phyloP scores from a whole-genome alignment of 116 monocot genomes.

The Thalassia testudinum region DNA sequence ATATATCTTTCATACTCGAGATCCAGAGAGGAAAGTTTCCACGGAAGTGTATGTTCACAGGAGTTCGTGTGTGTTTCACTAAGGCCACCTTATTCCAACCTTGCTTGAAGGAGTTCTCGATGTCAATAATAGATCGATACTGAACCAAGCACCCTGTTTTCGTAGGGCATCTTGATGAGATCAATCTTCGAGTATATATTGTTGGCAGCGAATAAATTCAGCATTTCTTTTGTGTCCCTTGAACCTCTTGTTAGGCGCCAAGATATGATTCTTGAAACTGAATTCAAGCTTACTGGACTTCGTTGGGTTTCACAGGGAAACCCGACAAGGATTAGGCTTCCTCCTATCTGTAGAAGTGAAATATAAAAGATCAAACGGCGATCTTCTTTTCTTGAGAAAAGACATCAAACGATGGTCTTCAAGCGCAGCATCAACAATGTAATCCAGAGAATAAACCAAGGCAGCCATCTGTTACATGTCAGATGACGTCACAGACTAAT shows the following conservation, averaged over 20 bases:
- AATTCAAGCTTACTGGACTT: slow-evolving; percentile 24
- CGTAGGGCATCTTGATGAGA: slow-evolving; percentile 54
- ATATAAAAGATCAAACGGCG: slow-evolving; percentile 92
- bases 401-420: slow-evolving; percentile 75
- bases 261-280: slow-evolving; percentile 39
- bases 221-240: slow-evolving; percentile 62
- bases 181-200: slow-evolving; percentile 72
- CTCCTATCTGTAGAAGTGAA: slow-evolving; percentile 54
- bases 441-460: slow-evolving; percentile 41
- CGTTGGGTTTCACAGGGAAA: slow-evolving; percentile 44
- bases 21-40: too few species aligned
- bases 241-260: slow-evolving; percentile 62
- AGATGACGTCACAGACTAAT: slow-evolving; percentile 71
- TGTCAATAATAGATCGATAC: slow-evolving; percentile 81
- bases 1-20: too few species aligned
- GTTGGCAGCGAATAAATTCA: slow-evolving; percentile 65
- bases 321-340: slow-evolving; percentile 52
- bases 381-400: too few species aligned
- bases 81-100: too few species aligned
- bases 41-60: too few species aligned
- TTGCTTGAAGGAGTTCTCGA: slow-evolving; percentile 56
- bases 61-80: too few species aligned
- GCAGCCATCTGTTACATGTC: slow-evolving; percentile 57
- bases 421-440: slow-evolving; percentile 81
- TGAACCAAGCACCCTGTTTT: slow-evolving; percentile 71